Conservation (phyloP, 345 rosid species). For the Geranium rotundifolium region DNA sequence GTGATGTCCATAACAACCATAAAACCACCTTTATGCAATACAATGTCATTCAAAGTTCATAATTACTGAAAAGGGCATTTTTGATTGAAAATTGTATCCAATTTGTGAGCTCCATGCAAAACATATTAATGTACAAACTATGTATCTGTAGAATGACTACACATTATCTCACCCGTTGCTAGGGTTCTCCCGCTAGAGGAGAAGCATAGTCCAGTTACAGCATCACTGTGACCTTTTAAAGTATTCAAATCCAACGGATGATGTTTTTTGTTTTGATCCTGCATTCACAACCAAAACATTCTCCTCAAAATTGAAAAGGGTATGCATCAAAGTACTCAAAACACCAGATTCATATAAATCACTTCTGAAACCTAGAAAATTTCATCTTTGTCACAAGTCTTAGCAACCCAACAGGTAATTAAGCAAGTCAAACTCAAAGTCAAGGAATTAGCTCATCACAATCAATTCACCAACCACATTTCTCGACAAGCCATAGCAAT, state of each 20-base stretch:
- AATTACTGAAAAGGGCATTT: no score
- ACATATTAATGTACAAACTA: neutral
- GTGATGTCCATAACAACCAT: no score
- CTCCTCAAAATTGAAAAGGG: conserved; percentile 2
- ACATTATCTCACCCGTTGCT: conserved; percentile 52
- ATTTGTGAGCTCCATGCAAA: neutral
- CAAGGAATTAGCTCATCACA: no score
- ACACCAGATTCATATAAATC: neutral
- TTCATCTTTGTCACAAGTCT: no score
- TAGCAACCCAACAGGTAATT: no score
- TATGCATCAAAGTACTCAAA: neutral
- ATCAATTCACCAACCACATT: no score
- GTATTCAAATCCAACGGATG: conserved; percentile 92
- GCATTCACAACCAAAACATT: conserved; percentile 2
- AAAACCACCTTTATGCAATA: no score
- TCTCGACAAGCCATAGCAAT: neutral
- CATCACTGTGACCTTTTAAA: conserved; percentile 88
- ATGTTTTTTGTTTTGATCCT: conserved; percentile 72
- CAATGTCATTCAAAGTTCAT: no score
- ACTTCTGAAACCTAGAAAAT: no score
- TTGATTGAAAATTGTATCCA: no score
- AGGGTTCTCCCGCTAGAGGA: conserved; percentile 61
- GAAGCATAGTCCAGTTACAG: conserved; percentile 71
- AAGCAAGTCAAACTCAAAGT: no score
- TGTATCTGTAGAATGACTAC: neutral